Percentiles rank a stretch among this genome's conserved stretches.
These are phyloP conservation scores for Tulasnella sp. DNA, from an alignment of 768 basidiomycete species.

Conservation along the genomic window DNA sequence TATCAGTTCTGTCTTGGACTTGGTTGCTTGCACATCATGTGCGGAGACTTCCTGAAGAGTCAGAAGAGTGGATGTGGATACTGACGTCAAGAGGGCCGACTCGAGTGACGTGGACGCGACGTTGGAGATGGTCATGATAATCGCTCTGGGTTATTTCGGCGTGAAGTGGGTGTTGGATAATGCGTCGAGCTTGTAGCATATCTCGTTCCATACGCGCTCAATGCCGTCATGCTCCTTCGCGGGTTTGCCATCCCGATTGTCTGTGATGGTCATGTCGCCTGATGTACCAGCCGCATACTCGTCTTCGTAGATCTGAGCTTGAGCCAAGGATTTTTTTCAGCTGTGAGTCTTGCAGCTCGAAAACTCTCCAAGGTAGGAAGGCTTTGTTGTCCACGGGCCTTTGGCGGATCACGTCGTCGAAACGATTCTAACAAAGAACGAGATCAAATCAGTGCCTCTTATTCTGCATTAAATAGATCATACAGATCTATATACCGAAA, in stretches of 20 bases:
- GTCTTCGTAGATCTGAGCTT: slow-evolving; percentile 93
- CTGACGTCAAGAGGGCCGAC: slow-evolving; percentile 78
- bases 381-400: slow-evolving; percentile 66
- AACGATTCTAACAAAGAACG: slow-evolving; percentile 36
- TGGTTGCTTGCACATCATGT: slow-evolving; percentile 40
- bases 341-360: slow-evolving; percentile 84
- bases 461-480: too few relatives aligned
- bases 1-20: slow-evolving; percentile 69
- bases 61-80: slow-evolving; percentile 65
- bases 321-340: slow-evolving; percentile 81
- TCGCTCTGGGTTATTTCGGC: slow-evolving; percentile 76
- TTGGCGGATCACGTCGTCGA: slow-evolving; percentile 86
- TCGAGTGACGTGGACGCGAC: slow-evolving; percentile 73
- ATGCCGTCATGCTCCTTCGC: slow-evolving; percentile 84
- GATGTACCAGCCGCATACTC: slow-evolving; percentile 66
- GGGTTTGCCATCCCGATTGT: slow-evolving; percentile 82
- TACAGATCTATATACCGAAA: slow-evolving; percentile 41
- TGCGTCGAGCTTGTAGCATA: slow-evolving; percentile 84
- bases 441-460: too few relatives aligned
- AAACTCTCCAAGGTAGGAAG: slow-evolving; percentile 79
- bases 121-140: slow-evolving; percentile 76
- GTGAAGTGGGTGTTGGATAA: slow-evolving; percentile 91
- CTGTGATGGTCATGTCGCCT: slow-evolving; percentile 34
- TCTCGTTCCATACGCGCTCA: slow-evolving; percentile 68
- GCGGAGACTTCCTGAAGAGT: slow-evolving; percentile 89